These are phyloP conservation scores for Aspergillus affinis DNA, from an alignment of 495 filamentous ascomycete species.

Conservation along the genomic window DNA sequence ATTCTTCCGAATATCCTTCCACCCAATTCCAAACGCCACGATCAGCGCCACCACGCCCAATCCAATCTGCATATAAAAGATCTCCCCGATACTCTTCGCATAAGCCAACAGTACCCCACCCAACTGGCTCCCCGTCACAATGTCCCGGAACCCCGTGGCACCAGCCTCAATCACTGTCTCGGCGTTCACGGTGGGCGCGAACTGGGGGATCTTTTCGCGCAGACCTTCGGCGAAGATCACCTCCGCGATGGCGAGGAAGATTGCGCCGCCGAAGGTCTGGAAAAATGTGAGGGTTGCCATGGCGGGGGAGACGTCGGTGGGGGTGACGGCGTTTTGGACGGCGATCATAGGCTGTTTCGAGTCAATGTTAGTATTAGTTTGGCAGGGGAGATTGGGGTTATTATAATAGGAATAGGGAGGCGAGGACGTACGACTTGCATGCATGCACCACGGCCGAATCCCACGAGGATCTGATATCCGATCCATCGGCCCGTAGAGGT, in stretches of 20 bases:
- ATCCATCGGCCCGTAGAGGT: conserved; percentile 48
- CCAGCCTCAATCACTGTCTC: conserved; percentile 56
- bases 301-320: conserved; percentile 63
- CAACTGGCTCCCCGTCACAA: conserved; percentile 46
- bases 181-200: conserved; percentile 55
- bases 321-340: conserved; percentile 64
- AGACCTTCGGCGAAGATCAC: conserved; percentile 74
- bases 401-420: neutral
- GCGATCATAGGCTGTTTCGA: conserved; percentile 53
- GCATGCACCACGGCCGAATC: conserved; percentile 45
- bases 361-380: too few species aligned
- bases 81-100: conserved; percentile 62
- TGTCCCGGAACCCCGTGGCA: conserved; percentile 60
- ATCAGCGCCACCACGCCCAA: neutral
- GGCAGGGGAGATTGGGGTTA: too few species aligned
- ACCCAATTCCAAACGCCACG: conserved; percentile 10
- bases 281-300: conserved; percentile 65
- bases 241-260: conserved; percentile 73
- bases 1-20: conserved; percentile 16
- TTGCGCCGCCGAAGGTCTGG: conserved; percentile 67
- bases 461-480: conserved; percentile 53
- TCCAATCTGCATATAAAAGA: conserved; percentile 43
- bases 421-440: conserved; percentile 36
- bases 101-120: conserved; percentile 66
- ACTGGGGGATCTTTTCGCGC: conserved; percentile 48